Conservation (phyloP, 2,329 filamentous ascomycete genomes). For the Alternaria gansuensis region DNA sequence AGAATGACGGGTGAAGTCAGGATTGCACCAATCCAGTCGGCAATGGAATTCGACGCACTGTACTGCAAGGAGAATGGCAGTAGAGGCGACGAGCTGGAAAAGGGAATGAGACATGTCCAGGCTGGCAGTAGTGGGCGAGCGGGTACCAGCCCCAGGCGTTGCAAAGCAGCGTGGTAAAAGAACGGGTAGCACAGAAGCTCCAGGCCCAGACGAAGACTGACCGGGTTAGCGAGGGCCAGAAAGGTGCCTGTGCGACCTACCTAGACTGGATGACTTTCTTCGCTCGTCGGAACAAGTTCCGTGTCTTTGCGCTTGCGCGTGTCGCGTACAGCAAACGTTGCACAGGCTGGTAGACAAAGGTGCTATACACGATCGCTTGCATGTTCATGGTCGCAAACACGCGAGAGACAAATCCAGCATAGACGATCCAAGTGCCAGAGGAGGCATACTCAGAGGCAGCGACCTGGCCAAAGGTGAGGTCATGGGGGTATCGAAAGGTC, state of each 20-base stretch:
- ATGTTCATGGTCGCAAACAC: slow-evolving; percentile 34
- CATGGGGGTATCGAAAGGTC: slow-evolving; percentile 42
- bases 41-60: slow-evolving; percentile 26
- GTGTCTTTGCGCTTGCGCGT: slow-evolving; percentile 32
- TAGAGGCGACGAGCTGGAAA: slow-evolving; percentile 42
- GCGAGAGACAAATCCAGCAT: slow-evolving; percentile 40
- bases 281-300: slow-evolving; percentile 33
- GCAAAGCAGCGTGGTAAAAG: slow-evolving; percentile 44
- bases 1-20: slow-evolving; percentile 43
- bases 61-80: slow-evolving; percentile 32
- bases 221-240: slow-evolving; percentile 15
- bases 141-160: slow-evolving; percentile 44
- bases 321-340: slow-evolving; percentile 39
- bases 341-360: slow-evolving; percentile 38
- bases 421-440: slow-evolving; percentile 37
- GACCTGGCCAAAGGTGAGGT: slow-evolving; percentile 39
- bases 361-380: slow-evolving; percentile 32
- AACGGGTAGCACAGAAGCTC: slow-evolving; percentile 47
- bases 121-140: slow-evolving; percentile 41
- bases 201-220: slow-evolving; percentile 42
- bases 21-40: slow-evolving; percentile 26
- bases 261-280: slow-evolving; percentile 31
- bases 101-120: slow-evolving; percentile 41
- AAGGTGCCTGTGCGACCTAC: slow-evolving; percentile 25
- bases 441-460: slow-evolving; percentile 33